phyloP scores from a whole-genome alignment of 345 rosid species.

The Dovyalis caffra region DNA sequence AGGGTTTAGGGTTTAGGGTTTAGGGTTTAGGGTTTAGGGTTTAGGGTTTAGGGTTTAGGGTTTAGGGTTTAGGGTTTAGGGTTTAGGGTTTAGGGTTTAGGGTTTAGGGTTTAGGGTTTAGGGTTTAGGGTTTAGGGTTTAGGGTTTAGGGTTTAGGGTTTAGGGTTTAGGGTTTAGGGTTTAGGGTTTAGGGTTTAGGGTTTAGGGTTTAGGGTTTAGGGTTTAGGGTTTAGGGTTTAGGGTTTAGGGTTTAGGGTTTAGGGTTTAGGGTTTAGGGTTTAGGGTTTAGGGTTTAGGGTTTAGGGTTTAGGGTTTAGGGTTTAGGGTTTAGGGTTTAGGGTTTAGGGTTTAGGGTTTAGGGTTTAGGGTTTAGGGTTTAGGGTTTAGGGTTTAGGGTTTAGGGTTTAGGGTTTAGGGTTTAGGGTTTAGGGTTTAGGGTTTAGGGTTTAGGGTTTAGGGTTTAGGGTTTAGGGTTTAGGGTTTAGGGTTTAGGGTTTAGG shows the following conservation, averaged over 20 bases:
- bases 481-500: constrained; percentile 19
- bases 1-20: constrained; percentile 11
- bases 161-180: constrained; percentile 12
- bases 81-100: constrained; percentile 16
- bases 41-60: constrained; percentile 12
- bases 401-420: constrained; percentile 33
- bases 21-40: constrained; percentile 13
- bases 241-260: constrained; percentile 13
- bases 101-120: constrained; percentile 16
- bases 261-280: constrained; percentile 9
- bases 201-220: constrained; percentile 9
- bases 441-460: constrained; percentile 20
- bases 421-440: constrained; percentile 31
- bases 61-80: constrained; percentile 9
- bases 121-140: constrained; percentile 21
- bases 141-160: constrained; percentile 14
- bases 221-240: constrained; percentile 13
- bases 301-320: constrained; percentile 15
- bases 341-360: constrained; percentile 15
- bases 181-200: constrained; percentile 13
- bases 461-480: constrained; percentile 19
- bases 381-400: constrained; percentile 11
- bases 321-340: constrained; percentile 17
- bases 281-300: constrained; percentile 7
- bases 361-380: constrained; percentile 10